A percentile compares a stretch with the other conserved stretches of the same genome.
Conservation (phyloP, 257 asterid genomes). For the Penstemon davidsonii region DNA sequence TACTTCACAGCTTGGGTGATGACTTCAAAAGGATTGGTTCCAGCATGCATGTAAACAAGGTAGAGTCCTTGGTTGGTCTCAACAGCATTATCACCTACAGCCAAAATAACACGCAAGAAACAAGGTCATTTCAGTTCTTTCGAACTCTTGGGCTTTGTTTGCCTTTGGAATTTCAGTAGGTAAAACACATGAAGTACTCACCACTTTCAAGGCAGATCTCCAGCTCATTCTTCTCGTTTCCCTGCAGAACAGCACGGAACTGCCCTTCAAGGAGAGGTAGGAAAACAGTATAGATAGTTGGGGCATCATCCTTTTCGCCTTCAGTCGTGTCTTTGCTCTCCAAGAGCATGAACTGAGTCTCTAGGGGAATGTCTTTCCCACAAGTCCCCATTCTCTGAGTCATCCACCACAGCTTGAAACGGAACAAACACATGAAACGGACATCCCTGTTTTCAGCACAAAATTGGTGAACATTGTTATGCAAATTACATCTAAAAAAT, state of each 20-base stretch:
- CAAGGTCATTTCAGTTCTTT: slow-evolving; percentile 34
- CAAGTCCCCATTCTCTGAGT: slow-evolving; percentile 95
- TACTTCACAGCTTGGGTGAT: slow-evolving; percentile 91
- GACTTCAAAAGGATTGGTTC: slow-evolving; percentile 90
- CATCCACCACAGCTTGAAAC: slow-evolving; percentile 99
- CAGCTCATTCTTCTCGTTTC: slow-evolving; percentile 76
- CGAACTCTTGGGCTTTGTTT: slow-evolving; percentile 8
- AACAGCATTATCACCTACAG: slow-evolving; percentile 85
- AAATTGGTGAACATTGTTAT: slow-evolving; percentile 1
- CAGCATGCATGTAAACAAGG: slow-evolving; percentile 90
- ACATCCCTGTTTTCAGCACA: slow-evolving; percentile 56
- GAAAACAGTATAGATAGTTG: slow-evolving; percentile 77
- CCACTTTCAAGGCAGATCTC: slow-evolving; percentile 99
- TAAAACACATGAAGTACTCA: slow-evolving; percentile 39
- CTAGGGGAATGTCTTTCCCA: slow-evolving; percentile 86
- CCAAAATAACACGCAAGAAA: slow-evolving; percentile 30
- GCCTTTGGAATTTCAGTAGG: too few relatives aligned
- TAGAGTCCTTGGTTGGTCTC: slow-evolving; percentile 87
- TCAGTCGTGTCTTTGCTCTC: slow-evolving; percentile 79
- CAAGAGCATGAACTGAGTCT: slow-evolving; percentile 94
- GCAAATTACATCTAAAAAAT: not conserved
- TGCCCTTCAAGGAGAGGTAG: slow-evolving; percentile 95
- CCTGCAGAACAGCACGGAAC: slow-evolving; percentile 97
- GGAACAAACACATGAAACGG: slow-evolving; percentile 90
- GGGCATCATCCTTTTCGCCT: slow-evolving; percentile 57